Evolutionary conservation across 805 yeast species (phyloP), one percentile per base, ranked within the genome.

Genomic region (Sporopachydermia lactativora): DNA sequence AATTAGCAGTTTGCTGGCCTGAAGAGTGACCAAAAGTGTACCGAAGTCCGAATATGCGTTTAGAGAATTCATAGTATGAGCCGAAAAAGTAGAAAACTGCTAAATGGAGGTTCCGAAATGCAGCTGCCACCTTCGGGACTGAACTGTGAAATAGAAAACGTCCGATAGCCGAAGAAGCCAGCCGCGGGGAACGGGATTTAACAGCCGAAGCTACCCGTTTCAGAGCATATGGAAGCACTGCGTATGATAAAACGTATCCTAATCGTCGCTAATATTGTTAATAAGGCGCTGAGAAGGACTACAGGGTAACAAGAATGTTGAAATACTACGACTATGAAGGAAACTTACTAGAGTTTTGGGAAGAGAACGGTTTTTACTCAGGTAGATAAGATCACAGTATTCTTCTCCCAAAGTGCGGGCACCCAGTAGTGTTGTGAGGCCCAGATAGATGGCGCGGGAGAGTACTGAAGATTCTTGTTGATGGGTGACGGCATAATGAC

Each of bases 371-470:
- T 24, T 24, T 24, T n/a, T 24, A 8, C n/a, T 36, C 4, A 81
- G 84, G 52, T 81, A 80, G 4, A 75, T 58, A 41, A 84, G 60
- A 56, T 89, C 95, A 11, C 86, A 86, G 58, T 89, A 89, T 59
- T 89, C 96, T 54, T 89, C 97, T 1, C 98, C 98, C 18, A 92
- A 60, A 0, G 97, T 89, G 41, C 89, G 67, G 1, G 82, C 72
- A 0, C 89, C 89, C 3, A 73, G 43, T 11, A 81, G 59, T 0
- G 96, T 88, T 0, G 96, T 89, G 16, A 83, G 59, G 2, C 69
- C 57, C n/a, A 84, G 62, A 53, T 89, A 89, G 0, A 78, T 36
- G 1, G 77, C 55, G 40, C 77, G 76, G 5, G 81, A 72, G 2
- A 65, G 53, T 0, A 74, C 67, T 1, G 77, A 61, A 11, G 86